Conservation (phyloP, 495 filamentous ascomycete species). For the Elaphomyces granulatus region DNA sequence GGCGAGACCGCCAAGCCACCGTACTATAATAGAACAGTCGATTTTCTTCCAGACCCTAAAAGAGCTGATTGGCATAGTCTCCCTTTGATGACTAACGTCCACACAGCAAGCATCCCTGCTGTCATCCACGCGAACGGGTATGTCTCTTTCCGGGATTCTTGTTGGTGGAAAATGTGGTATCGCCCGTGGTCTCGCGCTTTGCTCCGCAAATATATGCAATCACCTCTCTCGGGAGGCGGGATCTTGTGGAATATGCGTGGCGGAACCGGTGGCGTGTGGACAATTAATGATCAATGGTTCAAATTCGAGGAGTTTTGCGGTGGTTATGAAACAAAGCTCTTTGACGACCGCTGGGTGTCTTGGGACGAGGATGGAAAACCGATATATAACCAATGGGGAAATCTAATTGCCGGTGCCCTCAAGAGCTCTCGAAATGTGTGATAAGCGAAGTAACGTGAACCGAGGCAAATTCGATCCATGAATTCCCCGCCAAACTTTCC, state of each 20-base stretch:
- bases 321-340: conserved; percentile 34
- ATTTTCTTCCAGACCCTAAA: conserved; percentile 24
- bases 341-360: conserved; percentile 28
- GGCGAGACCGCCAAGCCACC: conserved; percentile 22
- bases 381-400: conserved; percentile 31
- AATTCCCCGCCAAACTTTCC: too few species aligned
- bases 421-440: too few species aligned
- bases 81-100: conserved; percentile 40
- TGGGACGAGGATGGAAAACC: conserved; percentile 50
- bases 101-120: conserved; percentile 33
- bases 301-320: conserved; percentile 40
- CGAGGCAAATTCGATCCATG: too few species aligned
- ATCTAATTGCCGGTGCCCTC: conserved; percentile 27
- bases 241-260: conserved; percentile 40
- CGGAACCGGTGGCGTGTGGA: conserved; percentile 47
- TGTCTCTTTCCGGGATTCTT: conserved; percentile 23
- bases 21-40: conserved; percentile 28
- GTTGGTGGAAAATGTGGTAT: conserved; percentile 47
- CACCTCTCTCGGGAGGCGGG: conserved; percentile 33
- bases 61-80: conserved; percentile 34
- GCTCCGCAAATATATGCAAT: conserved; percentile 35
- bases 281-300: conserved; percentile 38
- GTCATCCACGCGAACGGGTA: conserved; percentile 38
- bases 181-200: conserved; percentile 37
- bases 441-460: too few species aligned